Base-by-base conservation (phyloP, 345 rosid genomes). In the Cardamine chenopodiifolia region DNA sequence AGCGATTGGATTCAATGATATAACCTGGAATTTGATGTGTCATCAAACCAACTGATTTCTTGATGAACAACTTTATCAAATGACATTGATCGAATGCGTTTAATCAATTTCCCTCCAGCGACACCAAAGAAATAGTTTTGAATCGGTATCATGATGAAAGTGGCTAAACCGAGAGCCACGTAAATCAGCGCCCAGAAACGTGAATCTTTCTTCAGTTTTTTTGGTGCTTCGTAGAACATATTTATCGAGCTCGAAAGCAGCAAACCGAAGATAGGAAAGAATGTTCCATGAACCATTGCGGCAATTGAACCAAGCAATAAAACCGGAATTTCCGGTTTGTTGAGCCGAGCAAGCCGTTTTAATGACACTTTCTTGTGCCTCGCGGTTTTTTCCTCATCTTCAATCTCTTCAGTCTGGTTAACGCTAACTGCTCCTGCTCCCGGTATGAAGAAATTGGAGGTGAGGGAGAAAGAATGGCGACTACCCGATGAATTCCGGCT, bases 21-120 rank as follows among this genome's bases (percentile, higher is more conserved):
- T 47, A 66, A 78, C 81, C 81, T 93, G 6, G 98, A 82, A 65
- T 93, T 91, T 18, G 84, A 73, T 52, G 92, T 80, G 68, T 88
- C 92, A 57, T 93, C 98, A 18, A 93, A 93, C 93, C 96, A 93
- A 74, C 91, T 82, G 58, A 93, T 90, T 52, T 90, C 86, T 73
- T 90, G 96, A 80, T 88, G 90, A 42, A 88, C 97, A 20, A 90
- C 88, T 75, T 87, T 89, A 76, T 86, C 85, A 70, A 93, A 93
- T 1, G 88, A 82, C 85, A 84, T 55, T 14, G 86, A 76, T 14
- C 98, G 82, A 32, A 91, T 89, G 62, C 97, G 80, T 76, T 80
- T 76, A 8, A 93, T 86, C 79, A 93, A 59, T 49, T 81, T 88
- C n/a, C 96, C 89, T 8, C 98, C 98, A 3, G 96, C 98, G 23